Conservation (phyloP, 169 alveolate species). For the Eimeria falciformis region DNA sequence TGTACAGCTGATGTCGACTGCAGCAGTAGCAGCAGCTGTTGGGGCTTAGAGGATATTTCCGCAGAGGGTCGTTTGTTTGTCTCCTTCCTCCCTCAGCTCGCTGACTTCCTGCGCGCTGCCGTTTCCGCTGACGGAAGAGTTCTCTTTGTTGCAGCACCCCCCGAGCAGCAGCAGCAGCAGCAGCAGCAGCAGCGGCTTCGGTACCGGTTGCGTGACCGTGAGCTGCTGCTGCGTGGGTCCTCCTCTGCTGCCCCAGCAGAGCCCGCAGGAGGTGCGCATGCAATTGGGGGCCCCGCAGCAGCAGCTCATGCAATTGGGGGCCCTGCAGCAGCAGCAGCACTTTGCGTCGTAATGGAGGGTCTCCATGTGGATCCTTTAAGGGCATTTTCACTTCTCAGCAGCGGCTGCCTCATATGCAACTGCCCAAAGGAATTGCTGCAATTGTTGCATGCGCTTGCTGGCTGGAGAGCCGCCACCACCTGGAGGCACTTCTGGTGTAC, state of each 20-base stretch:
- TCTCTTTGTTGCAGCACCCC: neutral
- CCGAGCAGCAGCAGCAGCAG: neutral
- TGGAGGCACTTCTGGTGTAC: neutral
- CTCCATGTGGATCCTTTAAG: neutral
- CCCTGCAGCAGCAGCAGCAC: conserved; percentile 18
- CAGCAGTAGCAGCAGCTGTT: conserved; percentile 16
- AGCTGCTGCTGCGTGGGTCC: neutral
- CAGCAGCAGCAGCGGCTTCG: neutral
- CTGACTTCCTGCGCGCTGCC: neutral
- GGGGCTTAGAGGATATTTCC: neutral
- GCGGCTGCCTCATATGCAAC: neutral
- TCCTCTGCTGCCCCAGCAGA: neutral
- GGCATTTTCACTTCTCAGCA: neutral
- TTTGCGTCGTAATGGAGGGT: neutral
- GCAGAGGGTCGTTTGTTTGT: neutral
- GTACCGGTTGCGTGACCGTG: neutral
- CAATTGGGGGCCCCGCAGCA: neutral
- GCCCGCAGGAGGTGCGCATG: neutral
- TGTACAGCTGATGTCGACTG: neutral
- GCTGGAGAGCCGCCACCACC: neutral
- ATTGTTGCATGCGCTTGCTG: neutral
- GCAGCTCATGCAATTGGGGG: conserved; percentile 12
- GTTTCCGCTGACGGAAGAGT: neutral
- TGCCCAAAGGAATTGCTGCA: conserved; percentile 14
- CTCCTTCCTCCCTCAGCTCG: neutral